phyloP scores from a whole-genome alignment of 148 eudicot species.

The Rhododendron molle region DNA sequence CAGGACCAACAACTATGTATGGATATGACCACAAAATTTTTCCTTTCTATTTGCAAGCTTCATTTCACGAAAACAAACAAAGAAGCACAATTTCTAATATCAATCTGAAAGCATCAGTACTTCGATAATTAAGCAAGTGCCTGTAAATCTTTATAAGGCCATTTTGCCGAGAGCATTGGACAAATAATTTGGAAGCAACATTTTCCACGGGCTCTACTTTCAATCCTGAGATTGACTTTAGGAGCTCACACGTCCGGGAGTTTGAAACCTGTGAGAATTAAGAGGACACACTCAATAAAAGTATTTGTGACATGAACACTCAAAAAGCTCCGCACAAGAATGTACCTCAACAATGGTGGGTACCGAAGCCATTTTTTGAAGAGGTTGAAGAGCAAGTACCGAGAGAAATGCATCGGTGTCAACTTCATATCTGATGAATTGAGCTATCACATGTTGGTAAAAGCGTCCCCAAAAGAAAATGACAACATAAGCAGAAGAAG shows the following conservation, averaged over 20 bases:
- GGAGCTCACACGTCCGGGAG: constrained; percentile 81
- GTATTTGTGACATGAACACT: background rate
- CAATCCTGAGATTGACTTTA: constrained; percentile 83
- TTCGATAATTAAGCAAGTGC: constrained; percentile 86
- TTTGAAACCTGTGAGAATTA: constrained; percentile 66
- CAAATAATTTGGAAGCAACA: constrained; percentile 93
- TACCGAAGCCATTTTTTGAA: constrained; percentile 53
- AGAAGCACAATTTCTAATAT: background rate
- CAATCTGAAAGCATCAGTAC: constrained; percentile 35
- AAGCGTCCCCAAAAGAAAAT: background rate
- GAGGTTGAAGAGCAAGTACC: constrained; percentile 89
- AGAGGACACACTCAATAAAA: background rate
- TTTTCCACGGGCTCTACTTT: constrained; percentile 91
- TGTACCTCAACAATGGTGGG: constrained; percentile 92
- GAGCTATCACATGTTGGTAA: background rate
- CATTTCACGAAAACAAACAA: background rate
- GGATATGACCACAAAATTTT: background rate
- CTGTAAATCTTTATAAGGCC: constrained; percentile 88
- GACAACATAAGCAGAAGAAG: background rate
- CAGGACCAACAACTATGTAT: background rate
- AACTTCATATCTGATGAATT: constrained; percentile 71
- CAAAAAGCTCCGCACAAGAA: constrained; percentile 7
- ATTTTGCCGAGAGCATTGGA: constrained; percentile 95
- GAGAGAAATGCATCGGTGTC: constrained; percentile 95
- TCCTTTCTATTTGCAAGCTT: background rate